Evolutionary conservation across 1,284 basidiomycete genomes (phyloP).

Genomic region (Ganoderma lucidum): DNA sequence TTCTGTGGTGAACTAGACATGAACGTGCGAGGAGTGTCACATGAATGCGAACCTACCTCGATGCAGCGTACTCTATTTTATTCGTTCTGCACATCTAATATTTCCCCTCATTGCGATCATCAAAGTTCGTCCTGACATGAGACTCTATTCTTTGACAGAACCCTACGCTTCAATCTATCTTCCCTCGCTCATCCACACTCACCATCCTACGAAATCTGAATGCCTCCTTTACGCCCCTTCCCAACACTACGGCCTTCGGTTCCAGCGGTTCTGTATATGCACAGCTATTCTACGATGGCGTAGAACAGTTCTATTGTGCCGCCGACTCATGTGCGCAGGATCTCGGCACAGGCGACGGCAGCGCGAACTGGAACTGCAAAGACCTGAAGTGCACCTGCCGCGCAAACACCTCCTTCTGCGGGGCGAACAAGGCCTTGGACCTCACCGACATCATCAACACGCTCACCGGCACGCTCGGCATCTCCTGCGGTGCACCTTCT

Average conservation of each 20-base stretch:
- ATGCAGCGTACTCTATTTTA: not conserved
- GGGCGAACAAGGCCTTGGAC: conserved; percentile 54
- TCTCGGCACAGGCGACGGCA: conserved; percentile 46
- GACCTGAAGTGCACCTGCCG: conserved; percentile 80
- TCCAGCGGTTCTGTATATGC: conserved; percentile 65
- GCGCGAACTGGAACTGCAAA: conserved; percentile 70
- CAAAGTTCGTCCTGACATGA: not conserved
- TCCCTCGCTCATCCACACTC: conserved; percentile 70
- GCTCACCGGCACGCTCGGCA: conserved; percentile 66
- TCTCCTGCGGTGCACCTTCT: conserved; percentile 66
- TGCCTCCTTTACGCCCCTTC: conserved; percentile 69
- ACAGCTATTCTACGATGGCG: conserved; percentile 85
- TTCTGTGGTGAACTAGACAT: not conserved
- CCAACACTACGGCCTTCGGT: conserved; percentile 70
- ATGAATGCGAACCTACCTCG: not conserved
- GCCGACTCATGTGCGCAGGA: conserved; percentile 77
- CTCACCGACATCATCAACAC: conserved; percentile 66
- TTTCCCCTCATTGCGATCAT: not conserved
- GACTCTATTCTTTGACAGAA: conserved; percentile 55
- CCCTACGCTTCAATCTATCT: conserved; percentile 80
- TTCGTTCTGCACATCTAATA: not conserved
- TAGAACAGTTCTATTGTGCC: conserved; percentile 85
- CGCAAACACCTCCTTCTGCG: conserved; percentile 77
- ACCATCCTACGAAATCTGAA: conserved; percentile 83
- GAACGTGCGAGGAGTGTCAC: not conserved